phyloP scores from a whole-genome alignment of 768 basidiomycete species.

The Cystofilobasidium bisporidii region DNA sequence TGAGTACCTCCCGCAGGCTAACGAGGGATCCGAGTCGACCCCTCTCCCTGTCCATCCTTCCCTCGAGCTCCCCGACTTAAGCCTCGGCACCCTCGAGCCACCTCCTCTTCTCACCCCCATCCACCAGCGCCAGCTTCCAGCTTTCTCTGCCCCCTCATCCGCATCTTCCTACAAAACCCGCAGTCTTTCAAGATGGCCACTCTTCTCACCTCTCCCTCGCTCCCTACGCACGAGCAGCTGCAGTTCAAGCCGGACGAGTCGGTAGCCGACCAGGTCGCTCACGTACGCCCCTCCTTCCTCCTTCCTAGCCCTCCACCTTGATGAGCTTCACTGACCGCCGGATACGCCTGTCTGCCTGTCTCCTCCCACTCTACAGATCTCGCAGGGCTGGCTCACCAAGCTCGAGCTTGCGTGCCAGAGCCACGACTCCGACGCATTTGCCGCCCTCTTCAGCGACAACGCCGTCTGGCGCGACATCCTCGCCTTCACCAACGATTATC shows the following conservation, averaged over 20 bases:
- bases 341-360: not conserved
- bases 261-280: not conserved
- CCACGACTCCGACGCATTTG: not conserved
- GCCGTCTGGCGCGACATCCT: conserved; percentile 12
- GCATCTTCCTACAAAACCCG: no score
- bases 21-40: no score
- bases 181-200: not conserved
- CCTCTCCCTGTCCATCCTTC: no score
- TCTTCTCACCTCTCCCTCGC: not conserved
- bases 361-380: not conserved
- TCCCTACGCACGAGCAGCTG: not conserved
- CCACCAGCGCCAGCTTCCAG: not conserved
- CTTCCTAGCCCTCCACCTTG: no score
- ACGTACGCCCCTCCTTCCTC: no score
- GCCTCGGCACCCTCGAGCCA: no score
- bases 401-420: not conserved
- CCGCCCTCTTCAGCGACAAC: not conserved
- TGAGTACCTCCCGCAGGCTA: no score
- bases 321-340: no score
- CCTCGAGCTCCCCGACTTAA: no score
- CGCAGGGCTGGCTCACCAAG: conserved; percentile 2
- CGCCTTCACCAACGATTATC: conserved; percentile 7
- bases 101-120: not conserved
- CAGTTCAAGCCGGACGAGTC: not conserved
- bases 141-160: no score